These are phyloP conservation scores for Phialocephala sp. DNA, from an alignment of 2,329 filamentous ascomycete genomes.

Conservation along the genomic window DNA sequence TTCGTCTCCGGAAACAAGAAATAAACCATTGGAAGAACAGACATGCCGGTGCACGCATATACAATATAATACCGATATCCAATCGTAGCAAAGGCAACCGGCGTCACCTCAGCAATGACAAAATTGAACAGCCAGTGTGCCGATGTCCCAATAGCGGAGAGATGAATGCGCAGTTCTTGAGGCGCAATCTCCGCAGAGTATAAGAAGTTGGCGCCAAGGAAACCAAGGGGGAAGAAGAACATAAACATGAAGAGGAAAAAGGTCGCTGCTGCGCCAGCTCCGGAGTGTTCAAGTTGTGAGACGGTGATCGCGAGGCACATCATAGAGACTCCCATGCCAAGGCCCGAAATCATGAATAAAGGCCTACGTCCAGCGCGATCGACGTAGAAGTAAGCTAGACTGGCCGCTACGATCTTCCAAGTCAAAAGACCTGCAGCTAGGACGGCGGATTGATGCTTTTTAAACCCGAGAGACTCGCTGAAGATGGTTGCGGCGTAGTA, in stretches of 20 bases:
- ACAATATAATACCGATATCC: conserved; percentile 24
- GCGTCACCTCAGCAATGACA: conserved; percentile 24
- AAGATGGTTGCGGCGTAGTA: conserved; percentile 44
- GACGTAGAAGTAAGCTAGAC: conserved; percentile 9
- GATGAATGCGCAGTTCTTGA: conserved; percentile 13
- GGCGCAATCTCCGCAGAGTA: conserved; percentile 27
- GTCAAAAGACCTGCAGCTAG: conserved; percentile 39
- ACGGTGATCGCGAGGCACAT: conserved; percentile 9
- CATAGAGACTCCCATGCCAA: conserved; percentile 23
- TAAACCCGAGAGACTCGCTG: conserved; percentile 34
- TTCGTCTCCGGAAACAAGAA: conserved; percentile 78
- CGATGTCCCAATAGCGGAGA: conserved; percentile 18
- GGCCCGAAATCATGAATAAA: conserved; percentile 17
- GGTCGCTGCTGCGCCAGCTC: conserved; percentile 5
- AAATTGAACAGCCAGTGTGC: conserved; percentile 28
- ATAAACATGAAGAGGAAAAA: conserved; percentile 20
- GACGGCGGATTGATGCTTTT: conserved; percentile 33
- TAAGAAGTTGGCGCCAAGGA: conserved; percentile 20
- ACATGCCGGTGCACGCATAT: conserved; percentile 18
- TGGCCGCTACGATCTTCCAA: conserved; percentile 25
- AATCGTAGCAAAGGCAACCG: conserved; percentile 21
- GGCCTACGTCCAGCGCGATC: conserved; percentile 19
- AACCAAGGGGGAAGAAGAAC: conserved; percentile 25
- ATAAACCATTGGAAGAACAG: conserved; percentile 53
- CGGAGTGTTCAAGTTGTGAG: conserved; percentile 1